Base-by-base conservation (phyloP, 192 early-diverging fungal genomes). In the Backusella morwellensis region DNA sequence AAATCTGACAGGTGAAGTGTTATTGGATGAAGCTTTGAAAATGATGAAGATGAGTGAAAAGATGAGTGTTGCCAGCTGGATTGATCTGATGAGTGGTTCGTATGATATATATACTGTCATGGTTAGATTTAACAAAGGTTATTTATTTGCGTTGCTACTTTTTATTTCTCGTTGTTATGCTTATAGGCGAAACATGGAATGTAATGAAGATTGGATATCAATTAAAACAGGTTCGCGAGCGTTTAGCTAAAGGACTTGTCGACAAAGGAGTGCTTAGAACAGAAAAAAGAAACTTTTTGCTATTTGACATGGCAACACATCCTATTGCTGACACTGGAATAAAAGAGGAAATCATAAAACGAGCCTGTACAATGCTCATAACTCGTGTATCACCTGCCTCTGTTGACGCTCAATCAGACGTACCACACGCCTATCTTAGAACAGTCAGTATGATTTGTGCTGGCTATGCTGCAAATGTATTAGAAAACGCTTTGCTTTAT, bases 241-340 rank as follows among this genome's bases (percentile, higher is more conserved):
- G 97, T 26, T 87, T 99, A 54, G 94, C 95, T 35, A 99, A 99
- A 83, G 97, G 97, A 3, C 83, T 99, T 47, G 97, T 99, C n/a
- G 97, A 99, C 83, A 99, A 99, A 83, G 97, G 97, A 19, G 92
- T 99, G 35, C 81, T 99, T 47, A 86, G 97, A 54, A 99, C 97
- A 19, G 97, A 98, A 82, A 97, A 98, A 78, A 88, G 95, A 35
- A 98, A 96, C 80, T 98, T 97, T 81, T 81, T 99, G 54, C 86
- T 99, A 69, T 98, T 98, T 75, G 97, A 99, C 77, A 96, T 98
- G 95, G 95, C 97, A 21, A 98, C 97, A 17, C 97, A 99, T 80
- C 97, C 97, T 26, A 91, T 99, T 5, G 89, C 94, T 26, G 96
- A 99, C 54, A 90, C 90, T 21, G 85, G 91, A 26, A 90, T 94